Evolutionary conservation across 164 flowering plant species (phyloP).

Genomic region (Magnolia kwangsiensis): DNA sequence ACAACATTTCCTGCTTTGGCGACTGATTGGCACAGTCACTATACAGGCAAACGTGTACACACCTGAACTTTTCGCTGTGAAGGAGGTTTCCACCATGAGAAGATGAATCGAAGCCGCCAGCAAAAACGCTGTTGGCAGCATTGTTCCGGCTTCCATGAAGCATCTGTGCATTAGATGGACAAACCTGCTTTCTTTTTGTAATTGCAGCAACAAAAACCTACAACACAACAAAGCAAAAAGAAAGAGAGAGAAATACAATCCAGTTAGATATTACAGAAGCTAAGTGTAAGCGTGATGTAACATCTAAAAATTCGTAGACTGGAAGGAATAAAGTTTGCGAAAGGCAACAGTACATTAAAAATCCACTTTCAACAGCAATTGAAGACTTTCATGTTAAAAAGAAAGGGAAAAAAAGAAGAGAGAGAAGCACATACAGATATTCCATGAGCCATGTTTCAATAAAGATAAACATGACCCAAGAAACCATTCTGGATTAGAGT

Average conservation of each 20-base stretch:
- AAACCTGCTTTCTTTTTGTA: slow-evolving; percentile 54
- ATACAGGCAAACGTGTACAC: background rate
- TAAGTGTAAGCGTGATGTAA: background rate
- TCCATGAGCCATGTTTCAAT: background rate
- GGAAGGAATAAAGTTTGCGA: background rate
- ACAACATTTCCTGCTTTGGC: no score
- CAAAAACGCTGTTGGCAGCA: background rate
- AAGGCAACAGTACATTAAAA: background rate
- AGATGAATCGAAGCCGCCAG: slow-evolving; percentile 3
- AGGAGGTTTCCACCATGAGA: slow-evolving; percentile 4
- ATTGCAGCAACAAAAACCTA: slow-evolving; percentile 91
- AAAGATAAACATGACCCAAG: background rate
- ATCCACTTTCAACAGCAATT: background rate
- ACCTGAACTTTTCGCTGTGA: slow-evolving; percentile 30
- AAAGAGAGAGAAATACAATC: background rate
- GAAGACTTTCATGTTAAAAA: background rate
- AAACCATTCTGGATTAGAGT: background rate
- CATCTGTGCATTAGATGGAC: slow-evolving; percentile 49
- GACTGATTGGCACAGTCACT: no score
- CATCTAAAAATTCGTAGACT: background rate
- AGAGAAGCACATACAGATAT: background rate
- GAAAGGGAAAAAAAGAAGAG: background rate
- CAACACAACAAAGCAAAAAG: background rate
- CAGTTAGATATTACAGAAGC: background rate
- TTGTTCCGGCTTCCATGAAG: slow-evolving; percentile 43